Percentiles rank a stretch among this genome's conserved stretches.
Evolutionary conservation across 805 yeast species (phyloP).

Genomic region (Metschnikowia colocasiae): DNA sequence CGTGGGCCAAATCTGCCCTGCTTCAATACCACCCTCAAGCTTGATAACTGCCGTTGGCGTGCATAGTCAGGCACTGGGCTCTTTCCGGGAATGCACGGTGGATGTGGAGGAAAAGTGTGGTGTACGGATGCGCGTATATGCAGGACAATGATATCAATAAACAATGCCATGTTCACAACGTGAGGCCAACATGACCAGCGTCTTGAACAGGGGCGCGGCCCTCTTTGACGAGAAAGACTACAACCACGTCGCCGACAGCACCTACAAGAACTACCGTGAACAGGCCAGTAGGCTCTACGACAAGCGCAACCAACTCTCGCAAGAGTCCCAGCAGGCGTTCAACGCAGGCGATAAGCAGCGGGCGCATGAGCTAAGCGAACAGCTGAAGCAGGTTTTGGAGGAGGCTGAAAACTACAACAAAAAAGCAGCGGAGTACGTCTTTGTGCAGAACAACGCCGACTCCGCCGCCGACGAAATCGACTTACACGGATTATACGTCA

Average conservation of each 20-base stretch:
- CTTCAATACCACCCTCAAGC: too few relatives aligned
- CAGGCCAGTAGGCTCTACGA: constrained; percentile 66
- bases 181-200: constrained; percentile 9
- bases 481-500: constrained; percentile 85
- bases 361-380: constrained; percentile 70
- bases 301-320: constrained; percentile 51
- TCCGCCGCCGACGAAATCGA: constrained; percentile 85
- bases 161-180: background rate
- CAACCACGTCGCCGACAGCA: constrained; percentile 66
- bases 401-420: constrained; percentile 68
- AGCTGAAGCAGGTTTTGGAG: constrained; percentile 56
- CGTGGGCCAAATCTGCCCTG: too few relatives aligned
- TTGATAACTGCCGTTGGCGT: too few relatives aligned
- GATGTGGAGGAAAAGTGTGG: too few relatives aligned
- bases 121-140: background rate
- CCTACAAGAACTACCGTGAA: constrained; percentile 60
- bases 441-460: constrained; percentile 82
- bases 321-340: constrained; percentile 74
- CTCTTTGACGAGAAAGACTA: constrained; percentile 45
- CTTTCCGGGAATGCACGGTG: too few relatives aligned
- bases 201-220: constrained; percentile 12
- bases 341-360: constrained; percentile 64
- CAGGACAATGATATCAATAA: background rate
- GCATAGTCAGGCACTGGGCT: too few relatives aligned
- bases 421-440: constrained; percentile 87